Evolutionary conservation across 1,139 yeast genomes (phyloP).

Genomic region (Geotrichum carabidarum): DNA sequence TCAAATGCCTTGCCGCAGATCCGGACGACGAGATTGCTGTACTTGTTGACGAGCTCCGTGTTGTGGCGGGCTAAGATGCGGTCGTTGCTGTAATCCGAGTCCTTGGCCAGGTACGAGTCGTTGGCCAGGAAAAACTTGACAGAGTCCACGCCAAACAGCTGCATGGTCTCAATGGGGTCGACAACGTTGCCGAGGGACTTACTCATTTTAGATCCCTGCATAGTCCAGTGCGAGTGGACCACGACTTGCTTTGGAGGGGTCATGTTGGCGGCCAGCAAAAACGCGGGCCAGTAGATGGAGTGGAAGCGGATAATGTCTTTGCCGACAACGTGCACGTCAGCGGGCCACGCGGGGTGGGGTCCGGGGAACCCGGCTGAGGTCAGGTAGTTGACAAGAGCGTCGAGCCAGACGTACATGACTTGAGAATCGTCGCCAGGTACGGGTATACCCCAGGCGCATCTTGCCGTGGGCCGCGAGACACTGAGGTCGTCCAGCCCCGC

Average conservation of each 20-base stretch:
- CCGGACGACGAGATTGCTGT: slow-evolving; percentile 72
- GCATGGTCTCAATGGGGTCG: slow-evolving; percentile 66
- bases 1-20: slow-evolving; percentile 67
- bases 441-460: slow-evolving; percentile 84
- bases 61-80: slow-evolving; percentile 58
- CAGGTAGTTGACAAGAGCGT: slow-evolving; percentile 80
- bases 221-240: slow-evolving; percentile 93
- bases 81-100: slow-evolving; percentile 69
- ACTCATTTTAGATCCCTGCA: slow-evolving; percentile 88
- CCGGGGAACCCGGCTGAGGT: slow-evolving; percentile 71
- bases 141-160: slow-evolving; percentile 59
- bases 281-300: slow-evolving; percentile 91
- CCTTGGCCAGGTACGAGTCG: slow-evolving; percentile 68
- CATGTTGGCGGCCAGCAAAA: slow-evolving; percentile 74
- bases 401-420: slow-evolving; percentile 93
- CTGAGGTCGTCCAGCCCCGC: slow-evolving; percentile 61
- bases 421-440: slow-evolving; percentile 80
- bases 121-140: slow-evolving; percentile 72
- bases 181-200: slow-evolving; percentile 94
- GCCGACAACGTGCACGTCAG: slow-evolving; percentile 72
- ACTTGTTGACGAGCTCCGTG: slow-evolving; percentile 63
- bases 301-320: slow-evolving; percentile 86
- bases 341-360: slow-evolving; percentile 46
- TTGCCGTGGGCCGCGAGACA: slow-evolving; percentile 70
- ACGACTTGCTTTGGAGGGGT: slow-evolving; percentile 67